Evolutionary conservation across 352 stramenopile genomes (phyloP).

Genomic region (Phytophthora crassamura): DNA sequence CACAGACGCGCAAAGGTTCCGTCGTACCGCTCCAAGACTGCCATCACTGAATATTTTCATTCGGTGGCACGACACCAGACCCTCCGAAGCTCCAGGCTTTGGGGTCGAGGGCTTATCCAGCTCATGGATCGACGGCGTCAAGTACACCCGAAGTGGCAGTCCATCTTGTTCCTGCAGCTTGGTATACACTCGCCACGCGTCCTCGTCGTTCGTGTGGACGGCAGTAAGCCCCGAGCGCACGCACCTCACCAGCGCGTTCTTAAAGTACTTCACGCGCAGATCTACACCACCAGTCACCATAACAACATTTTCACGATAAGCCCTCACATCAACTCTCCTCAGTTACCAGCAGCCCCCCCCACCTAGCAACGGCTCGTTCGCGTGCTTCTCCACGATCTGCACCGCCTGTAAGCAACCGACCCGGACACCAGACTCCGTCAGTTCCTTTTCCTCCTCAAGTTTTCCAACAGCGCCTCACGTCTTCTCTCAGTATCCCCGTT

Average conservation of each 20-base stretch:
- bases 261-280: slow-evolving; percentile 67
- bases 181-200: slow-evolving; percentile 81
- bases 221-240: slow-evolving; percentile 80
- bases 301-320: neutral
- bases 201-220: slow-evolving; percentile 89
- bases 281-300: slow-evolving; percentile 30
- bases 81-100: slow-evolving; percentile 44
- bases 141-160: slow-evolving; percentile 79
- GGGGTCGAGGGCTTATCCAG: slow-evolving; percentile 52
- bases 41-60: slow-evolving; percentile 92
- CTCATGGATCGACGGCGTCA: slow-evolving; percentile 79
- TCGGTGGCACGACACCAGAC: slow-evolving; percentile 80
- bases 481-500: slow-evolving; percentile 77
- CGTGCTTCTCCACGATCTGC: slow-evolving; percentile 74
- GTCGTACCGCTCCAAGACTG: slow-evolving; percentile 81
- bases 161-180: slow-evolving; percentile 64
- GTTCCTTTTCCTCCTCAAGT: neutral
- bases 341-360: neutral
- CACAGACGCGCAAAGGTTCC: neutral
- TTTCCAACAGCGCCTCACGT: slow-evolving; percentile 34
- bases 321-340: neutral
- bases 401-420: slow-evolving; percentile 51
- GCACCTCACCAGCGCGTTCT: slow-evolving; percentile 66
- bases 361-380: slow-evolving; percentile 74
- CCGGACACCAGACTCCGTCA: slow-evolving; percentile 1